phyloP scores from a whole-genome alignment of 2,329 filamentous ascomycete species.

The Pezicula carpinea region DNA sequence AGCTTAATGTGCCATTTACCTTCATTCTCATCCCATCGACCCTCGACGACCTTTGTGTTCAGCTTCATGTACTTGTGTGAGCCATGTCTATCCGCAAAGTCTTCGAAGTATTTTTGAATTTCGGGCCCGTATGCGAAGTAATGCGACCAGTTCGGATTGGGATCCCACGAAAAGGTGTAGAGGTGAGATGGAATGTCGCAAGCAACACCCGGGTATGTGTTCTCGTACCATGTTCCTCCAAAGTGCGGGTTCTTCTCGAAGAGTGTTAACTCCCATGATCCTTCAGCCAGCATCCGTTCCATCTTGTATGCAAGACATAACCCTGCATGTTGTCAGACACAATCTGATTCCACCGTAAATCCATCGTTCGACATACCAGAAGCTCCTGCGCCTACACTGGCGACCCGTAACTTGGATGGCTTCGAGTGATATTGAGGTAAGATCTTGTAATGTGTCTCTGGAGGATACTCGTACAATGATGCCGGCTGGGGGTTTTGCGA shows the following conservation, averaged over 20 bases:
- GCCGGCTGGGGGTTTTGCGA: neutral
- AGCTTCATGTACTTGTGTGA: slow-evolving; percentile 46
- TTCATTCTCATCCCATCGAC: slow-evolving; percentile 40
- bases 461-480: neutral
- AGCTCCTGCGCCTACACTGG: slow-evolving; percentile 16
- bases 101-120: slow-evolving; percentile 44
- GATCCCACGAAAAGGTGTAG: slow-evolving; percentile 47
- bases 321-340: slow-evolving; percentile 3
- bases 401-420: slow-evolving; percentile 15
- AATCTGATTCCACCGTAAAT: neutral
- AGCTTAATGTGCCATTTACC: slow-evolving; percentile 45
- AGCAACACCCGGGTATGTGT: slow-evolving; percentile 50
- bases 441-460: slow-evolving; percentile 8
- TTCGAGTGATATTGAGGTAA: slow-evolving; percentile 16
- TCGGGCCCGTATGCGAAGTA: slow-evolving; percentile 56
- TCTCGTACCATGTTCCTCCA: slow-evolving; percentile 54
- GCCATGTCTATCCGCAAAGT: slow-evolving; percentile 41
- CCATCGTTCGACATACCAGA: slow-evolving; percentile 3
- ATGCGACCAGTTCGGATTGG: slow-evolving; percentile 51
- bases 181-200: slow-evolving; percentile 31
- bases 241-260: slow-evolving; percentile 42
- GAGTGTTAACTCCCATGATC: slow-evolving; percentile 34
- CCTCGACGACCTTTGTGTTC: slow-evolving; percentile 39
- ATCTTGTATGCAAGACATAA: slow-evolving; percentile 17
- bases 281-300: slow-evolving; percentile 10